A percentile compares a stretch with the other conserved stretches of the same genome.
Conservation (phyloP, 768 basidiomycete genomes). For the Lyophyllum semitale region DNA sequence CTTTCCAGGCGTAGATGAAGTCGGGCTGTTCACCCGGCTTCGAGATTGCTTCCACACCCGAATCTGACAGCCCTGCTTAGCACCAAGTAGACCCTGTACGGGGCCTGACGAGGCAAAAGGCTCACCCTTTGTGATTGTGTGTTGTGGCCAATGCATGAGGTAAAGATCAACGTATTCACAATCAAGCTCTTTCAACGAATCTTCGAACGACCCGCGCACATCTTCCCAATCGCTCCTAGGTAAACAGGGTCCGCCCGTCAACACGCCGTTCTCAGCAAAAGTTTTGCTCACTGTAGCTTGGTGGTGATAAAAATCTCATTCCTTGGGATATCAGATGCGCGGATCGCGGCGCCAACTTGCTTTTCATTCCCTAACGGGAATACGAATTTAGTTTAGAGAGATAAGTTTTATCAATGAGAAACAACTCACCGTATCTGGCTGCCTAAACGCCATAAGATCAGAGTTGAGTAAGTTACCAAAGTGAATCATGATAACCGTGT, state of each 20-base stretch:
- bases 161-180: conserved; percentile 46
- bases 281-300: conserved; percentile 39
- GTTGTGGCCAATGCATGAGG: conserved; percentile 20
- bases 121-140: neutral
- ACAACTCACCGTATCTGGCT: conserved; percentile 24
- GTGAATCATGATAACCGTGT: conserved; percentile 25
- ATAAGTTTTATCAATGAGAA: neutral
- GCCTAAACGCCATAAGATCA: conserved; percentile 20
- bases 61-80: neutral
- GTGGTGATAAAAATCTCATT: conserved; percentile 51
- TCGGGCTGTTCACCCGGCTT: conserved; percentile 26
- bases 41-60: neutral
- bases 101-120: neutral
- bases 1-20: conserved; percentile 28
- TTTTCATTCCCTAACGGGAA: conserved; percentile 40
- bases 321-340: conserved; percentile 45
- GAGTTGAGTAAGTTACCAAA: neutral
- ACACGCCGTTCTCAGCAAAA: neutral
- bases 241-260: neutral
- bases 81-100: neutral
- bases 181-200: conserved; percentile 35
- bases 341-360: conserved; percentile 45
- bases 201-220: conserved; percentile 39
- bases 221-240: conserved; percentile 27
- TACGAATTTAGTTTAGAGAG: neutral